phyloP scores from a whole-genome alignment of 2,329 filamentous ascomycete species.

The Kalmusia sp. region DNA sequence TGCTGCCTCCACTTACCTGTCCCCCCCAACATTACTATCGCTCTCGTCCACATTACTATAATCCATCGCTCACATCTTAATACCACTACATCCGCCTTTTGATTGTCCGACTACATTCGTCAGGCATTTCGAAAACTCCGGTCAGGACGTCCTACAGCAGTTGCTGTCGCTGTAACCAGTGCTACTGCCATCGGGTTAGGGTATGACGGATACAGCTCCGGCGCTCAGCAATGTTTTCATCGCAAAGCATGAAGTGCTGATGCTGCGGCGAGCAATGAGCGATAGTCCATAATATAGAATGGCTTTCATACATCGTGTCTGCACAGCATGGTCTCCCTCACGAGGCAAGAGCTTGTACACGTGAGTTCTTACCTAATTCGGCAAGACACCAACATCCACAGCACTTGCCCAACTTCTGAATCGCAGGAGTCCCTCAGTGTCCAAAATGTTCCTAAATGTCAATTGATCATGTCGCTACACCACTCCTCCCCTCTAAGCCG shows the following conservation, averaged over 20 bases:
- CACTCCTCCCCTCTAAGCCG: background rate
- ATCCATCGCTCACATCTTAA: no score
- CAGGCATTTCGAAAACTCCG: constrained; percentile 37
- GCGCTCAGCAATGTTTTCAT: constrained; percentile 52
- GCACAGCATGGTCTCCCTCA: background rate
- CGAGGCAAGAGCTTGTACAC: background rate
- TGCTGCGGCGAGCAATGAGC: constrained; percentile 50
- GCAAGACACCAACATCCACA: background rate
- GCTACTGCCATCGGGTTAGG: constrained; percentile 23
- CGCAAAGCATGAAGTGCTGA: constrained; percentile 61
- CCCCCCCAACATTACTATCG: no score
- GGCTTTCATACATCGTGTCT: background rate
- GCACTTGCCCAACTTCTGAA: no score
- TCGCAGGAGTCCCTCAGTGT: no score
- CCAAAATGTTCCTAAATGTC: no score
- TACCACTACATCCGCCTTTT: no score
- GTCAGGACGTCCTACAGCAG: constrained; percentile 58
- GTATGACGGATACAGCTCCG: constrained; percentile 20
- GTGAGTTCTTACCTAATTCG: background rate
- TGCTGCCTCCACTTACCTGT: no score
- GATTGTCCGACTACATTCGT: no score
- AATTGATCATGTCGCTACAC: background rate
- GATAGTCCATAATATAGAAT: background rate
- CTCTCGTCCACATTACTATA: no score
- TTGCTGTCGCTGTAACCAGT: no score